Base-by-base conservation (phyloP, 2,329 filamentous ascomycete species). In the Helotiales sp. region DNA sequence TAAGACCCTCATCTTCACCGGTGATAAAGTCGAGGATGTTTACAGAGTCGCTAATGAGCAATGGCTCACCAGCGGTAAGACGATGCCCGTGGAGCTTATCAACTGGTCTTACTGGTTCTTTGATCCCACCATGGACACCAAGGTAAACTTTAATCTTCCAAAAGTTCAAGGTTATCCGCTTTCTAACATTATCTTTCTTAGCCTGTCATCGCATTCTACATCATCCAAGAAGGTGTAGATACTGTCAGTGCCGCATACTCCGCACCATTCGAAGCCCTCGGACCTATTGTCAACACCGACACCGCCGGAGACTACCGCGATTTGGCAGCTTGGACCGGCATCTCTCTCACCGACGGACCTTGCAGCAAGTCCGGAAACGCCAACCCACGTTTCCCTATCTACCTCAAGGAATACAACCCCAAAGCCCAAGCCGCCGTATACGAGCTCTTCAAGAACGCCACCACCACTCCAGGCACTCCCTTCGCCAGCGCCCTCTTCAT, bases 31-130 rank as follows among this genome's bases (percentile, higher is more conserved):
- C 7, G 83, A 84, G 68, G 76, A 75, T 5, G 75, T 86, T 7
- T 87, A 84, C 69, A 71, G 79, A 6, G 76, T 79, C 2, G 80
- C 80, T 30, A 86, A 86, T 61, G 72, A 83, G 6, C 69, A 83
- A 37, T 75, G 84, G 2, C 73, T 82, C 6, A 78, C 79, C 45
- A 77, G 80, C 59, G 82, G 80, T 17, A 81, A 49, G 22, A 49
- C 77, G 3, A 81, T 83, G 73, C 77, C 80, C 1, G 77, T 72
- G 1, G 81, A 81, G 40, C 67, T 86, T 20, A 80, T 82, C 68
- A 84, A 85, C 74, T 87, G 82, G 82, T 82, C 80, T 0, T 84
- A 83, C 75, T 82, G 81, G 80, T 74, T 82, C 26, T 79, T 79
- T 58, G 77, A 80, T 49, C 75, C 81, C 2, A 72, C 73, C 11